Percentiles rank a stretch among this genome's conserved stretches.
phyloP scores from a whole-genome alignment of 2,329 filamentous ascomycete genomes.

The Trichoderma atroviride region DNA sequence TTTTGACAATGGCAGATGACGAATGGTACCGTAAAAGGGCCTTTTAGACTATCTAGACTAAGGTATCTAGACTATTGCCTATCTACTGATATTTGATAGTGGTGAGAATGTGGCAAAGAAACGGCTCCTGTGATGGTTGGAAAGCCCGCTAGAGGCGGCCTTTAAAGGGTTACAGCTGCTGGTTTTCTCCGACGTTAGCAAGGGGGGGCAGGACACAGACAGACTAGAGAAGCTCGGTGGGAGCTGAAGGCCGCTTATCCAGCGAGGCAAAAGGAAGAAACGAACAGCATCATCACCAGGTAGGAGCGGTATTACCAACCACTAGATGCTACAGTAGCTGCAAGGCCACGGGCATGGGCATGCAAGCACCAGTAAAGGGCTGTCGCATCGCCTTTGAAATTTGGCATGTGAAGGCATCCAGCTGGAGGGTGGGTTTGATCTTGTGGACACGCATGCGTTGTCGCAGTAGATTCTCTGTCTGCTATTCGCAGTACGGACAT shows the following conservation, averaged over 20 bases:
- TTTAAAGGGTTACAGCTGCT: not conserved
- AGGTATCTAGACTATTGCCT: not conserved
- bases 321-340: not conserved
- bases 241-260: not conserved
- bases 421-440: not conserved
- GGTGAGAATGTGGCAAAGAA: constrained; percentile 10
- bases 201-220: not conserved
- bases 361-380: not conserved
- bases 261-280: not conserved
- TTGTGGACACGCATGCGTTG: not conserved
- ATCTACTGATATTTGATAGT: not conserved
- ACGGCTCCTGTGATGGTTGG: not conserved
- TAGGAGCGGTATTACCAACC: not conserved
- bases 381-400: not conserved
- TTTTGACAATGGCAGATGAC: not conserved
- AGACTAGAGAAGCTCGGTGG: not conserved
- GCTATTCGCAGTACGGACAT: not conserved
- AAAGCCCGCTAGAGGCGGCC: not conserved
- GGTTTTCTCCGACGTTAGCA: not conserved
- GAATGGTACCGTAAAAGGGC: not conserved
- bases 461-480: not conserved
- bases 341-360: constrained; percentile 1
- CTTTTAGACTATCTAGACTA: not conserved
- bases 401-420: constrained; percentile 1
- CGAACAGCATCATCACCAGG: not conserved